Conservation (phyloP, 73 alveolate species). For the Tetrahymena borealis region DNA sequence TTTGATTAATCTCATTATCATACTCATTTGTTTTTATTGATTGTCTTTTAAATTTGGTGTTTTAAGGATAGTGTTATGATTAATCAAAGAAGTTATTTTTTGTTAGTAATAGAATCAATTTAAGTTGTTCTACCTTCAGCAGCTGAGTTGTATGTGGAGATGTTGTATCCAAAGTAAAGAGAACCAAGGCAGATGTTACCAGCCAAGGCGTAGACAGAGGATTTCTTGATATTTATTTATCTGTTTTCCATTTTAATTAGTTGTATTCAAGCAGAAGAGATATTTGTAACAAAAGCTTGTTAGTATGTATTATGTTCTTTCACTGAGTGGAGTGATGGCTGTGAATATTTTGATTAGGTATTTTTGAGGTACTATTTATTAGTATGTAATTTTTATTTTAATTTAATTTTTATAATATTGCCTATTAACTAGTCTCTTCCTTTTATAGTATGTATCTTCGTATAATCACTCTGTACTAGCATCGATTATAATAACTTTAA, state of each 20-base stretch:
- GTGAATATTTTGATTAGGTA: too few species aligned
- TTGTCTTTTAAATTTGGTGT: too few species aligned
- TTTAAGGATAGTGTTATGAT: too few species aligned
- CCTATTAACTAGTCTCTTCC: neutral
- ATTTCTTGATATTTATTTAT: neutral
- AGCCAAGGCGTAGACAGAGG: neutral
- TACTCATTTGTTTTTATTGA: too few species aligned
- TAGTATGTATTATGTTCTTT: neutral
- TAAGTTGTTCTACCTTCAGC: neutral
- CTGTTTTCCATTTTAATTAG: neutral
- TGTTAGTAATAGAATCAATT: neutral
- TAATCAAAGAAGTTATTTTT: too few species aligned
- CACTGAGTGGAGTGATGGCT: neutral
- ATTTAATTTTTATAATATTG: neutral
- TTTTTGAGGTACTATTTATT: neutral
- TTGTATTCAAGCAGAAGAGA: neutral
- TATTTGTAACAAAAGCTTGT: too few species aligned
- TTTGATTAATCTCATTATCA: too few species aligned
- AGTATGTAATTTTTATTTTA: neutral
- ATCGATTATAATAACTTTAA: too few species aligned
- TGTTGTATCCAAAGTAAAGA: neutral
- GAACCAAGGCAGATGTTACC: neutral
- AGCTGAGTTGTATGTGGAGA: neutral
- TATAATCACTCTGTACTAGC: neutral
- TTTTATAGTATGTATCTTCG: too few species aligned